Evolutionary conservation across 1,139 yeast species (phyloP), one percentile per base, ranked within the genome.

Genomic region (Suhomyces chickasaworum): DNA sequence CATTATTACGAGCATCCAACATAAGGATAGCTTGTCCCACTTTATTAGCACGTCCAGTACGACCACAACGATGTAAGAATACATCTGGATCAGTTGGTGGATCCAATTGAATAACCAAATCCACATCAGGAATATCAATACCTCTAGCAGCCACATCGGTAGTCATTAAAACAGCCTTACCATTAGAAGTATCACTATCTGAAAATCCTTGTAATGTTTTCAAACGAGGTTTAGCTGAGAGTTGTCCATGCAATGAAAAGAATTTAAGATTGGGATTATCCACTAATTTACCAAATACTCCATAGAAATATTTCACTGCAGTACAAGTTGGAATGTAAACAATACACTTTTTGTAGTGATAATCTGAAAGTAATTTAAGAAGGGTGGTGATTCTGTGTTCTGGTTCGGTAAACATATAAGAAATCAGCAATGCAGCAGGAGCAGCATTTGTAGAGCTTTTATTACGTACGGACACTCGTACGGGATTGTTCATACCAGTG

Each of bases 141-240:
- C 98, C 98, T 64, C 98, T 76, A 0, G 97, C 96, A 1, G 97
- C 97, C 20, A 86, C 91, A 69, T 86, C 95, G 0, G 95, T 86
- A 4, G 93, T 84, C 68, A 91, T 70, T 18, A 91, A 65, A 0
- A 90, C 80, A n/a, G 83, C 73, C 52, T 81, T 83, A 4, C 65
- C 59, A 20, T 72, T 58, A 29, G 66, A 56, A 1, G 68, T 58
- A 42, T 71, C 77, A 6, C 73, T 73, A 6, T 74, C 74, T 1
- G 83, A 66, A 58, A 90, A 91, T 25, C 65, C 71, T 17, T 74
- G 73, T 37, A 90, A 68, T 0, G 96, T 86, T 60, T 81, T 86
- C 49, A 86, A 69, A 55, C 98, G 74, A 9, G 96, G 81, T 45
- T 79, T 80, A 1, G 96, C 83, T 8, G 83, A 79, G 31, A 90